Percentiles rank a stretch among this genome's conserved stretches.
These are phyloP conservation scores for Coffea canephora DNA, from an alignment of 257 asterid genomes.

Conservation along the genomic window DNA sequence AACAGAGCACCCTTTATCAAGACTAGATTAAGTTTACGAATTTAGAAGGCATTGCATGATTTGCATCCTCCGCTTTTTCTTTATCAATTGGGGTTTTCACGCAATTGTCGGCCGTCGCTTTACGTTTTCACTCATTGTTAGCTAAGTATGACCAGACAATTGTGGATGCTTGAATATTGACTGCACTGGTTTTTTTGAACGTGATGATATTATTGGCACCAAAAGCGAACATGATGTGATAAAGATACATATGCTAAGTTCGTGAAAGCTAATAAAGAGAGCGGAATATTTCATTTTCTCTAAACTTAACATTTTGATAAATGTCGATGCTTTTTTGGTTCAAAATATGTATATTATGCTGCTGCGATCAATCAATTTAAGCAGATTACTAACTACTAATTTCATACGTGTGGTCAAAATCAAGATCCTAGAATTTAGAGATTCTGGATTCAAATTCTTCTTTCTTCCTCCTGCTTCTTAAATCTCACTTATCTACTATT, in stretches of 20 bases:
- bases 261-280: neutral
- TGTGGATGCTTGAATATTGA: neutral
- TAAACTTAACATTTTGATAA: neutral
- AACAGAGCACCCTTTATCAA: neutral
- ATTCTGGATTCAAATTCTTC: no score
- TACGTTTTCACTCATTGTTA: neutral
- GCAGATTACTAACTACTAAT: no score
- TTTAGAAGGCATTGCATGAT: neutral
- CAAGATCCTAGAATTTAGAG: no score
- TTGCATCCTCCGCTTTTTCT: neutral
- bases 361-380: neutral
- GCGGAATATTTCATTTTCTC: neutral
- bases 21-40: neutral
- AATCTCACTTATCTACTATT: no score
- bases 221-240: neutral
- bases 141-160: neutral
- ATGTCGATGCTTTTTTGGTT: neutral
- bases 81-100: neutral
- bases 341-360: neutral
- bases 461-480: no score
- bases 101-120: constrained; percentile 4
- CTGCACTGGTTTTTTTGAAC: neutral
- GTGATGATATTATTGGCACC: neutral
- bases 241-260: no score
- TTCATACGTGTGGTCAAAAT: no score